A percentile compares a stretch with the other conserved stretches of the same genome.
These are phyloP conservation scores for Cicer arietinum DNA, from an alignment of 306 rosid species.

Conservation along the genomic window DNA sequence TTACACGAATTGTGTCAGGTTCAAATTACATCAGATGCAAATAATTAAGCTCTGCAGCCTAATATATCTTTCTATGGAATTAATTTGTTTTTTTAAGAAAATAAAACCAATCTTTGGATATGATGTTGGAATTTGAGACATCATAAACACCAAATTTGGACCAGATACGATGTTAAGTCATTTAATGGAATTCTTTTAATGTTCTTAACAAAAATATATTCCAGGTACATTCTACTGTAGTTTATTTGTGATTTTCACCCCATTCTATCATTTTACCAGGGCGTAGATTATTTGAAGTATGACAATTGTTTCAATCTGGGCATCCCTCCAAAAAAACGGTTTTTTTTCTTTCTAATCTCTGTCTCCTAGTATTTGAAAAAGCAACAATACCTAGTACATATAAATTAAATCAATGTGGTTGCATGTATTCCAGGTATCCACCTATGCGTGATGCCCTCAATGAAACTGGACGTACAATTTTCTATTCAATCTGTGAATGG, in stretches of 20 bases:
- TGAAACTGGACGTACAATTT: conserved; percentile 65
- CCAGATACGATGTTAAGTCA: conserved; percentile 19
- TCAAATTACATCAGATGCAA: conserved; percentile 30
- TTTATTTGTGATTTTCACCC: not conserved
- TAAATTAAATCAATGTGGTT: conserved; percentile 47
- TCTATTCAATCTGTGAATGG: conserved; percentile 94
- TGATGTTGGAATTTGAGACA: conserved; percentile 17
- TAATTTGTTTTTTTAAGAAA: not conserved
- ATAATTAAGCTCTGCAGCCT: conserved; percentile 24
- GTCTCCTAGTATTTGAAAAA: conserved; percentile 32
- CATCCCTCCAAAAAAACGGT: conserved; percentile 80
- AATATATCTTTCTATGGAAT: conserved; percentile 12
- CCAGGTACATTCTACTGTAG: conserved; percentile 13
- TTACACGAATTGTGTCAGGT: not conserved
- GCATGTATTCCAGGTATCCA: conserved; percentile 73
- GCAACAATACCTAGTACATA: conserved; percentile 22
- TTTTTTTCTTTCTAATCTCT: conserved; percentile 44
- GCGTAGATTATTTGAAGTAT: conserved; percentile 88
- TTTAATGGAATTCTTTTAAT: conserved; percentile 30
- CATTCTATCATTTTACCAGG: conserved; percentile 57
- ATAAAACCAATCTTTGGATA: conserved; percentile 17
- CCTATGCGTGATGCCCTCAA: conserved; percentile 96
- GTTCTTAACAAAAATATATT: conserved; percentile 8
- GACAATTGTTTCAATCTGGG: conserved; percentile 94
- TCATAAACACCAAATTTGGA: conserved; percentile 34